Conservation (phyloP, 306 rosid genomes). For the Morella rubra region DNA sequence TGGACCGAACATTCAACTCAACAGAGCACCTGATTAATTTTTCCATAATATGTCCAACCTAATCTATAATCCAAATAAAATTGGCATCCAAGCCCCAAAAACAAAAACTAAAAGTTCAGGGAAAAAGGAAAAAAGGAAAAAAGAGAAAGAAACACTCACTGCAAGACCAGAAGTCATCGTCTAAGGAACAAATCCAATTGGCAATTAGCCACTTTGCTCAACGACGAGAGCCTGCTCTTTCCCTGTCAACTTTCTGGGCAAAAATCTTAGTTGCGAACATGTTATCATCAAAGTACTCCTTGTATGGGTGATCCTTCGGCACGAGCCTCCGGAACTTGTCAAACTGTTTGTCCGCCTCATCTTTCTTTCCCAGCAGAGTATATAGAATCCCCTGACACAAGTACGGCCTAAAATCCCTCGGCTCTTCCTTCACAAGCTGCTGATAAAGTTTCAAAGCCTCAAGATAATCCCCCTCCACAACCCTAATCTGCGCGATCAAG, state of each 20-base stretch:
- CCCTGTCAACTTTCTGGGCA: slow-evolving; percentile 43
- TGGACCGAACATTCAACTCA: slow-evolving; percentile 4
- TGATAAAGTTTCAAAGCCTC: slow-evolving; percentile 75
- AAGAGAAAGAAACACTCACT: slow-evolving; percentile 27
- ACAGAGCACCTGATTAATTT: not conserved
- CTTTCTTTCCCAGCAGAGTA: slow-evolving; percentile 60
- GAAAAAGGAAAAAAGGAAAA: not conserved
- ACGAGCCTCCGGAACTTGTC: slow-evolving; percentile 66
- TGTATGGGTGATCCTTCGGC: slow-evolving; percentile 79
- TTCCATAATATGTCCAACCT: not conserved
- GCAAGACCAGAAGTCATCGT: slow-evolving; percentile 20
- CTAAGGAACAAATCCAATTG: not conserved
- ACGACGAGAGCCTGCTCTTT: slow-evolving; percentile 35
- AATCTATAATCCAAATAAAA: slow-evolving; percentile 16
- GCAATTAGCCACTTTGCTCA: slow-evolving; percentile 27
- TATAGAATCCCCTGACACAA: slow-evolving; percentile 87
- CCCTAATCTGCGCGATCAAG: slow-evolving; percentile 69
- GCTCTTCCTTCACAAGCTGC: slow-evolving; percentile 76
- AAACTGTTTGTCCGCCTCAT: slow-evolving; percentile 81
- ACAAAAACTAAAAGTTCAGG: not conserved
- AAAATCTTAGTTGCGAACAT: slow-evolving; percentile 63
- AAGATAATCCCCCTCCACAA: slow-evolving; percentile 60
- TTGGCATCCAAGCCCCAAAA: slow-evolving; percentile 13
- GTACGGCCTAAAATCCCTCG: slow-evolving; percentile 84
- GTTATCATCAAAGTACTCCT: slow-evolving; percentile 68